Base-by-base conservation (phyloP, 2,329 filamentous ascomycete genomes). In the Phyllosticta citrichinensis region DNA sequence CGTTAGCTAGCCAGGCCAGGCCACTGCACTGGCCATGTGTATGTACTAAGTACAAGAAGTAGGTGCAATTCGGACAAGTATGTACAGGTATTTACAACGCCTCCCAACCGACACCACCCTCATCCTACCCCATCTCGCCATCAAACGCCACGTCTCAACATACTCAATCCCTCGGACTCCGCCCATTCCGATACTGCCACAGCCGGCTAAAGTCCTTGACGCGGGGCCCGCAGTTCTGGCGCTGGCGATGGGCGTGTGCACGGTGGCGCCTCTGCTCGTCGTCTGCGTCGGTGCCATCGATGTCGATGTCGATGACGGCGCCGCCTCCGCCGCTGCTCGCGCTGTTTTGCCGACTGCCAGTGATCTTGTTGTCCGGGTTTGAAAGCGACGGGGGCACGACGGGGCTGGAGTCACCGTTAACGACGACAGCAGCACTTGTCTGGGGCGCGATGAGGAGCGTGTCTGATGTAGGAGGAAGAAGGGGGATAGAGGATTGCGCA, bases 191-290 rank as follows among this genome's bases (percentile, higher is more conserved):
- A 58, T 67, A 67, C 52, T 62, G 53, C 66, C 66, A 66, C 54
- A 67, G 35, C 33, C 65, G 59, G 51, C 64, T 66, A 56, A 64
- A 66, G 50, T 65, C 65, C 60, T 61, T 65, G n/a, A 67, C 66
- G 40, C 58, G 64, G n/a, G 57, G 56, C 33, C 11, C 27, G 12
- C 54, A 12, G 10, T 47, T n/a, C 17, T n/a, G 40, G 14, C 40
- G 40, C 12, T n/a, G 40, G 4, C 17, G 17, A 2, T 40, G 11
- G 33, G 4, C 5, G 2, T 47, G 27, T 8, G 27, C 40, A 6
- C 40, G 40, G 8, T 9, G 12, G 5, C 40, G 40, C 40, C 40
- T 17, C 12, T 47, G 12, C 2, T 47, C 40, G 52, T 55, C 19
- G 53, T 53, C 19, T 52, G 25, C 24, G 55, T 14, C 5, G 40